These are phyloP conservation scores for Annona cherimola DNA, from an alignment of 164 flowering plant genomes.

Conservation along the genomic window DNA sequence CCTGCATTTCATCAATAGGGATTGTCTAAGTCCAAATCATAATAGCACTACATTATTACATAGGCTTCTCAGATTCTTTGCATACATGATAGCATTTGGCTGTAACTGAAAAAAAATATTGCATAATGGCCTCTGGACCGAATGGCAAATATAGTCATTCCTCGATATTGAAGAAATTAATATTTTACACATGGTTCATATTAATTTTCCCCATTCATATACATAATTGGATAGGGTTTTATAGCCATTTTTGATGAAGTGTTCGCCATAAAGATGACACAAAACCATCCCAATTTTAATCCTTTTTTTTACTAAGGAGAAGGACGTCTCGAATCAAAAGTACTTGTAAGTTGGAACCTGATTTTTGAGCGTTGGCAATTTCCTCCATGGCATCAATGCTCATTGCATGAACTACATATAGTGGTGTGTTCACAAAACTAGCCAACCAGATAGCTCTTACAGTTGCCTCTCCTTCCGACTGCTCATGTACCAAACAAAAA, in stretches of 20 bases:
- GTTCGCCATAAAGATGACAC: neutral
- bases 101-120: neutral
- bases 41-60: neutral
- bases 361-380: conserved; percentile 80
- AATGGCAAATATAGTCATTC: neutral
- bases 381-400: conserved; percentile 99
- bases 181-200: neutral
- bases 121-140: neutral
- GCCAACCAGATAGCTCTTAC: conserved; percentile 93
- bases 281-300: neutral
- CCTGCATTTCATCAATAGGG: conserved; percentile 43
- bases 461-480: conserved; percentile 99
- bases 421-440: conserved; percentile 78
- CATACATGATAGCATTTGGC: neutral
- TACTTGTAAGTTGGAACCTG: conserved; percentile 38
- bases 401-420: conserved; percentile 98
- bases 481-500: conserved; percentile 15
- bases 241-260: neutral
- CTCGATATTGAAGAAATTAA: neutral
- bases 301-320: neutral
- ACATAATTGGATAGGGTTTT: neutral
- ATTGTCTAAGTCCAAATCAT: neutral
- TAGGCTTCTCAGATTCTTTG: neutral
- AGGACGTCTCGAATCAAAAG: neutral
- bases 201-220: neutral